Conservation (phyloP, 148 eudicot genomes). For the Arbutus unedo region DNA sequence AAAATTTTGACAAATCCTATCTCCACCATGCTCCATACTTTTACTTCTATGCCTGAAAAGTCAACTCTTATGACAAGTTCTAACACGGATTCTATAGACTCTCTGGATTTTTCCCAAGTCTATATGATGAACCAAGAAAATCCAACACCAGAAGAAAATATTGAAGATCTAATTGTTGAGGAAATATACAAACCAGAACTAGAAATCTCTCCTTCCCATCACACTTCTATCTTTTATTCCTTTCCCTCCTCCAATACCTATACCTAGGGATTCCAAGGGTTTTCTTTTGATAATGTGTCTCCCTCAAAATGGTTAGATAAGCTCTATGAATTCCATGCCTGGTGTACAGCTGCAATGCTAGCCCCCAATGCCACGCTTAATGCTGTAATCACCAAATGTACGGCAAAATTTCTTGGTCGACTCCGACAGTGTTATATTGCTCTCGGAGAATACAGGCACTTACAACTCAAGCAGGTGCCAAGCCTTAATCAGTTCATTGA, state of each 20-base stretch:
- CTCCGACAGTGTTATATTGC: neutral
- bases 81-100: neutral
- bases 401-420: neutral
- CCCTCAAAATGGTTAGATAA: neutral
- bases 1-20: neutral
- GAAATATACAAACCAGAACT: neutral
- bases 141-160: neutral
- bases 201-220: too few relatives aligned
- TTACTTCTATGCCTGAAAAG: neutral
- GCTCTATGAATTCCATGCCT: neutral
- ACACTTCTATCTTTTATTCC: neutral
- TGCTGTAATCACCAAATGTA: neutral
- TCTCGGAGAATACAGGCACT: neutral
- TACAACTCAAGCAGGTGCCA: neutral
- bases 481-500: neutral
- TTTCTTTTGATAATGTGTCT: neutral
- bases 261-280: neutral
- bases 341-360: neutral
- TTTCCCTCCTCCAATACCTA: neutral
- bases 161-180: neutral
- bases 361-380: neutral
- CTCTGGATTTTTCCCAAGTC: neutral
- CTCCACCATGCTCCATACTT: neutral
- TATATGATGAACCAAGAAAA: neutral
- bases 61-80: neutral